These are phyloP conservation scores for Zarea fungicola DNA, from an alignment of 2,329 filamentous ascomycete species.

Conservation along the genomic window DNA sequence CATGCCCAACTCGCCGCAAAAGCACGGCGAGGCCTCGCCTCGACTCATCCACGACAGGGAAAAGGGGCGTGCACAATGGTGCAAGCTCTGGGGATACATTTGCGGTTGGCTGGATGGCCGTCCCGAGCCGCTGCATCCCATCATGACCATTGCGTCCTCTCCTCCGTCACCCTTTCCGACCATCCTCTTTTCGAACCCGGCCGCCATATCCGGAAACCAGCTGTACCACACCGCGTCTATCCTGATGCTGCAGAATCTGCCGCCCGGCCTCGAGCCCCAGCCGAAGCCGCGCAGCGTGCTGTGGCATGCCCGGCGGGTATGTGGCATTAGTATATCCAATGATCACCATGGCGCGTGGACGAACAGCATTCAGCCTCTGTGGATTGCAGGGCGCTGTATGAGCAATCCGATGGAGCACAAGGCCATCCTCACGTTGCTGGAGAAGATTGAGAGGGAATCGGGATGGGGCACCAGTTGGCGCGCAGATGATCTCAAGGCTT, in stretches of 20 bases:
- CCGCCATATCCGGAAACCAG: slow-evolving; percentile 50
- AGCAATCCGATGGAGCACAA: slow-evolving; percentile 40
- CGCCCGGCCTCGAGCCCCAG: slow-evolving; percentile 33
- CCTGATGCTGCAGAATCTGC: slow-evolving; percentile 44
- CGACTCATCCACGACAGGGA: slow-evolving; percentile 19
- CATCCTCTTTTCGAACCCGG: slow-evolving; percentile 45
- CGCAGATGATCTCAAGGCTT: slow-evolving; percentile 45
- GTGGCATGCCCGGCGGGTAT: slow-evolving; percentile 49
- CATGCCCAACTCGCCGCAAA: slow-evolving; percentile 14
- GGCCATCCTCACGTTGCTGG: slow-evolving; percentile 40
- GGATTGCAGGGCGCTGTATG: slow-evolving; percentile 47
- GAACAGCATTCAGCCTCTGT: slow-evolving; percentile 49
- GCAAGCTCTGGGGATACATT: slow-evolving; percentile 32
- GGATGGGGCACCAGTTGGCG: slow-evolving; percentile 51
- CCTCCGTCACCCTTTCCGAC: slow-evolving; percentile 45
- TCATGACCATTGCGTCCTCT: slow-evolving; percentile 28
- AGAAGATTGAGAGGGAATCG: slow-evolving; percentile 45
- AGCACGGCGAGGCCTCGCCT: neutral
- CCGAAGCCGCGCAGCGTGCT: slow-evolving; percentile 34
- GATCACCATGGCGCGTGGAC: slow-evolving; percentile 48
- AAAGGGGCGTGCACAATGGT: slow-evolving; percentile 28
- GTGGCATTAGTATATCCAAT: slow-evolving; percentile 48
- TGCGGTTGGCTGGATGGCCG: slow-evolving; percentile 36
- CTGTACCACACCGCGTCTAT: slow-evolving; percentile 49
- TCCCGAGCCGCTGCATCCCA: slow-evolving; percentile 30